Conservation (phyloP, 768 basidiomycete species). For the Rhodotorula kratochvilovae region DNA sequence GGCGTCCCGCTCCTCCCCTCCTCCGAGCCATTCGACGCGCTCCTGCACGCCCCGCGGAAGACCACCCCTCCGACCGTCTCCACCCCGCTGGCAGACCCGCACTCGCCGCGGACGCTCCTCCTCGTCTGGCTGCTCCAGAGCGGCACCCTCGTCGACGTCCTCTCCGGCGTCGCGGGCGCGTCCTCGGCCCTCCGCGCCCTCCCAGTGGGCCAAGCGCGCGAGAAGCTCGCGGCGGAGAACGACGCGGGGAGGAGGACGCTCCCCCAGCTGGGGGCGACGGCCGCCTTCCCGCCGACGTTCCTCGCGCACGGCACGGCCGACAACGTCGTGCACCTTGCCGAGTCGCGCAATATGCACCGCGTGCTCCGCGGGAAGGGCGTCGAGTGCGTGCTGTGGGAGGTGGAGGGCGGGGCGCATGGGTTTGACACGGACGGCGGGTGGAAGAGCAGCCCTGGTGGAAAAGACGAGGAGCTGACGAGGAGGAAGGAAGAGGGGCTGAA, state of each 20-base stretch:
- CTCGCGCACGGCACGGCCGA: constrained; percentile 5
- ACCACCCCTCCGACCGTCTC: background rate
- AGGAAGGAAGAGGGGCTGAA: background rate
- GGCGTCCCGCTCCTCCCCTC: background rate
- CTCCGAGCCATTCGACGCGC: background rate
- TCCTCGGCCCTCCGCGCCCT: background rate
- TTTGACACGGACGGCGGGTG: background rate
- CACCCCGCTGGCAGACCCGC: background rate
- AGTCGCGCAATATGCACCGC: background rate
- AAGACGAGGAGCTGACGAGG: constrained; percentile 2
- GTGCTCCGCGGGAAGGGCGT: background rate
- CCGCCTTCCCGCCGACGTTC: background rate
- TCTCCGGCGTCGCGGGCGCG: background rate
- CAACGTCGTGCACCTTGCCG: background rate
- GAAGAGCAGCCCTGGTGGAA: background rate
- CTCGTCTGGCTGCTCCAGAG: constrained; percentile 10
- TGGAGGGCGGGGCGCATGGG: constrained; percentile 13
- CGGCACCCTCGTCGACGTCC: constrained; percentile 3
- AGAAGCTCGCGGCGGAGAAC: background rate
- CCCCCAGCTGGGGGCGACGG: background rate
- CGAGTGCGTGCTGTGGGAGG: constrained; percentile 1
- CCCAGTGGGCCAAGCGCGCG: background rate
- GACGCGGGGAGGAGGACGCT: background rate
- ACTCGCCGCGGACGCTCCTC: background rate
- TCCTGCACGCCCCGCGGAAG: background rate